A percentile compares a stretch with the other conserved stretches of the same genome.
phyloP scores from a whole-genome alignment of 2,329 filamentous ascomycete genomes.

The Cordyceps tenuipes region DNA sequence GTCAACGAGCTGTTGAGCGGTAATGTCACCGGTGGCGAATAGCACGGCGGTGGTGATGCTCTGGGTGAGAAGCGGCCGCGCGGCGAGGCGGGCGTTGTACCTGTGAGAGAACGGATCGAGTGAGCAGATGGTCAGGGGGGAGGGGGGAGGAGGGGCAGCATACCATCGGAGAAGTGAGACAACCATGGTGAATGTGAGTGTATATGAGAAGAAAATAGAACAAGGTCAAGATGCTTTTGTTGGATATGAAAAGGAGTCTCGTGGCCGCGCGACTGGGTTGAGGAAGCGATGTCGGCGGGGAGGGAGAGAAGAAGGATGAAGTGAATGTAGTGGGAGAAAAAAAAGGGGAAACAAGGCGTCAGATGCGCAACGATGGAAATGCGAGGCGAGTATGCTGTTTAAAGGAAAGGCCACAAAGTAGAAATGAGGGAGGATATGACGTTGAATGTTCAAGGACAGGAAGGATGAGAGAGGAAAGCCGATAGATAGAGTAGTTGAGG shows the following conservation, averaged over 20 bases:
- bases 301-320: not conserved
- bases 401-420: not conserved
- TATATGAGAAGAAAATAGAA: not conserved
- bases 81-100: constrained; percentile 79
- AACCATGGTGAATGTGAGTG: constrained; percentile 6
- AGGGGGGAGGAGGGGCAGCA: not conserved
- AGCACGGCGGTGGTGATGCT: constrained; percentile 83
- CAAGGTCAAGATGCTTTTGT: not conserved
- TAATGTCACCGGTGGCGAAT: constrained; percentile 83
- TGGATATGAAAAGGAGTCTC: not conserved
- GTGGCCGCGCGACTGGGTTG: not conserved
- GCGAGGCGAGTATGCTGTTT: not conserved
- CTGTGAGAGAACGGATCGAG: constrained; percentile 33
- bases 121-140: not conserved
- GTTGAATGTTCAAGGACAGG: not conserved
- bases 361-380: not conserved
- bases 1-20: constrained; percentile 88
- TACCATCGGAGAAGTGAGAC: constrained; percentile 12
- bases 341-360: not conserved
- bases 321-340: not conserved
- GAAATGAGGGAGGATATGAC: not conserved
- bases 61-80: constrained; percentile 81
- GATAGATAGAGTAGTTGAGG: not conserved
- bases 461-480: not conserved
- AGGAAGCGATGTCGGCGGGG: not conserved